Conservation (phyloP, 495 filamentous ascomycete species). For the Hyaloscypha variabilis region DNA sequence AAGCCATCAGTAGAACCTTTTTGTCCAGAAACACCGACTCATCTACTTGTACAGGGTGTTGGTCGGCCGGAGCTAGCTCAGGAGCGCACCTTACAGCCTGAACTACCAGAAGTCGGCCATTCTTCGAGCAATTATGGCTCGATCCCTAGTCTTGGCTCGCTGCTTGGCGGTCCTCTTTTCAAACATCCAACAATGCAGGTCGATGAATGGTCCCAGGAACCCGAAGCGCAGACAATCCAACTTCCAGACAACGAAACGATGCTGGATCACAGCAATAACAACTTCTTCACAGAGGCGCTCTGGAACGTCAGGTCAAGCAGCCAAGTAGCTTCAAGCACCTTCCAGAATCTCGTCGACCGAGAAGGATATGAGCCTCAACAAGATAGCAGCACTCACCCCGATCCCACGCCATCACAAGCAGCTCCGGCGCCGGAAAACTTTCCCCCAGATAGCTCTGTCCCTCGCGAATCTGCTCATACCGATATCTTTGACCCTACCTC, state of each 20-base stretch:
- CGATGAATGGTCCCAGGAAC: not conserved
- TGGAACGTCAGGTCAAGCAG: not conserved
- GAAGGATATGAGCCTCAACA: not conserved
- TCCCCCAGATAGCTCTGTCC: not conserved
- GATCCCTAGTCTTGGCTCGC: not conserved
- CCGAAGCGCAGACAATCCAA: not conserved
- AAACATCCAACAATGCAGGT: not conserved
- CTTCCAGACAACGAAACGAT: not conserved
- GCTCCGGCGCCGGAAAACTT: not conserved
- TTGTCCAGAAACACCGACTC: not conserved
- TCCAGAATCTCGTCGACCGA: not conserved
- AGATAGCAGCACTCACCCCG: not conserved
- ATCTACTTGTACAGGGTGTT: not conserved
- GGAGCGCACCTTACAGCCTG: not conserved
- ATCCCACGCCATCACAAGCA: not conserved
- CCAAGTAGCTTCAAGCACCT: not conserved
- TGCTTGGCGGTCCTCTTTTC: not conserved
- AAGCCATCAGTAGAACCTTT: not conserved
- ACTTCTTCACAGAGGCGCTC: not conserved
- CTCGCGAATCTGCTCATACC: not conserved
- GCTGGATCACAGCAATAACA: not conserved
- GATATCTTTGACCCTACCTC: constrained; percentile 3
- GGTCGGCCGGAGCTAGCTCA: not conserved
- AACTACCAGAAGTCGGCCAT: not conserved
- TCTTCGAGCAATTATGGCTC: not conserved